Evolutionary conservation across 129 eudicot species (phyloP).

Genomic region (Solidago caesia): DNA sequence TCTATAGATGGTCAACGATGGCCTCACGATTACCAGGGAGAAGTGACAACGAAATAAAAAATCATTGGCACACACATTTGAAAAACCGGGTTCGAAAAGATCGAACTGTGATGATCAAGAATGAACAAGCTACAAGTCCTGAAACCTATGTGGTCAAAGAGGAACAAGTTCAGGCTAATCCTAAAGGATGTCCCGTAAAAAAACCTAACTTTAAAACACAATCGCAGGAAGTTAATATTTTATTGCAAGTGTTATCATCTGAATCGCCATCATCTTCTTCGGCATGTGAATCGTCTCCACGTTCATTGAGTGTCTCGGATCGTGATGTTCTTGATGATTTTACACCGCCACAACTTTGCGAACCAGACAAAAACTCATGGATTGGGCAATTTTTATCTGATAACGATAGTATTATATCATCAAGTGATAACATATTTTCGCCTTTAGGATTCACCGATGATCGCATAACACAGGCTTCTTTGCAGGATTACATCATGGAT

Average conservation of each 20-base stretch:
- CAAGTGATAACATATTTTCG: slow-evolving; percentile 23
- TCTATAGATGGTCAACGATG: slow-evolving; percentile 45
- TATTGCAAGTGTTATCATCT: slow-evolving; percentile 23
- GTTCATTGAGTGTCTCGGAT: slow-evolving; percentile 29
- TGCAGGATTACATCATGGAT: slow-evolving; percentile 13
- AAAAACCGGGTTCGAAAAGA: slow-evolving; percentile 24
- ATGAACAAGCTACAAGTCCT: background rate
- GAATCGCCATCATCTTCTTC: slow-evolving; percentile 22
- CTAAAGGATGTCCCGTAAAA: background rate
- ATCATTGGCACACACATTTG: slow-evolving; percentile 41
- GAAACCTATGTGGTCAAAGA: background rate
- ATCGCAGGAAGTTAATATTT: slow-evolving; percentile 18
- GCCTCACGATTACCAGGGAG: slow-evolving; percentile 46
- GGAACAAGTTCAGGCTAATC: background rate
- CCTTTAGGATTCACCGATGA: slow-evolving; percentile 12
- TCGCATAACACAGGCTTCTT: background rate
- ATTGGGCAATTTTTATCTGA: slow-evolving; percentile 18
- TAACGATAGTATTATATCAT: slow-evolving; percentile 16
- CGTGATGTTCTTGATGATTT: slow-evolving; percentile 19
- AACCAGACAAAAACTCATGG: background rate
- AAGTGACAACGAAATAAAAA: slow-evolving; percentile 49
- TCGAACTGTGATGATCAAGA: background rate
- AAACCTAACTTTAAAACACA: background rate
- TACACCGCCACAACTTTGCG: slow-evolving; percentile 20
- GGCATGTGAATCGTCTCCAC: slow-evolving; percentile 20